Conservation (phyloP, 1,284 basidiomycete genomes). For the Moniliella sp. region DNA sequence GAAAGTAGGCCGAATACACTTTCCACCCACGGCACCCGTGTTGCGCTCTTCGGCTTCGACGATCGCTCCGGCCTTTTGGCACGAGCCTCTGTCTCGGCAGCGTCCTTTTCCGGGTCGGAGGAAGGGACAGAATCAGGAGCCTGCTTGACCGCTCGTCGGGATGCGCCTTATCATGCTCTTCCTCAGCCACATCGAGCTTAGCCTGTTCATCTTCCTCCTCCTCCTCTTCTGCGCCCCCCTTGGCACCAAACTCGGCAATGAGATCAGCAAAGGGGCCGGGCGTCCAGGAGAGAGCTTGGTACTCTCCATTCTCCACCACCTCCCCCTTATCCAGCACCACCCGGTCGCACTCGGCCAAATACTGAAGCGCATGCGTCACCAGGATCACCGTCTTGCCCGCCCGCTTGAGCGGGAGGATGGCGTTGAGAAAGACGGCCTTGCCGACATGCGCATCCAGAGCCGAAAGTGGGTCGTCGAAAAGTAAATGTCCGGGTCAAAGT, state of each 20-base stretch:
- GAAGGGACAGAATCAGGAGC: too few species aligned
- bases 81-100: too few species aligned
- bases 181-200: too few species aligned
- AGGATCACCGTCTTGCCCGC: slow-evolving; percentile 23
- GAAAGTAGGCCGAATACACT: slow-evolving; percentile 50
- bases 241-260: slow-evolving; percentile 34
- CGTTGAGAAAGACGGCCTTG: slow-evolving; percentile 30
- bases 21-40: slow-evolving; percentile 22
- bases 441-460: slow-evolving; percentile 37
- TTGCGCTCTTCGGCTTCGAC: slow-evolving; percentile 29
- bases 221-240: slow-evolving; percentile 14
- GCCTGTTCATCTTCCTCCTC: slow-evolving; percentile 17
- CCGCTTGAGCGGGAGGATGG: slow-evolving; percentile 16
- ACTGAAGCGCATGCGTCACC: slow-evolving; percentile 34
- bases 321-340: slow-evolving; percentile 54
- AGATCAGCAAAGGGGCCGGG: slow-evolving; percentile 42
- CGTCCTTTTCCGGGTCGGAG: neutral
- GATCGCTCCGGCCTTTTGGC: slow-evolving; percentile 10
- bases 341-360: slow-evolving; percentile 44
- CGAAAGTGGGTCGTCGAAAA: slow-evolving; percentile 55
- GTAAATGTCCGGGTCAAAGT: slow-evolving; percentile 47
- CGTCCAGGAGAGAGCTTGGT: slow-evolving; percentile 41
- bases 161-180: too few species aligned
- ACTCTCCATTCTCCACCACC: slow-evolving; percentile 48
- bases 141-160: too few species aligned